Base-by-base conservation (phyloP, 2,329 filamentous ascomycete genomes). In the Hymenoscyphus infarciens region DNA sequence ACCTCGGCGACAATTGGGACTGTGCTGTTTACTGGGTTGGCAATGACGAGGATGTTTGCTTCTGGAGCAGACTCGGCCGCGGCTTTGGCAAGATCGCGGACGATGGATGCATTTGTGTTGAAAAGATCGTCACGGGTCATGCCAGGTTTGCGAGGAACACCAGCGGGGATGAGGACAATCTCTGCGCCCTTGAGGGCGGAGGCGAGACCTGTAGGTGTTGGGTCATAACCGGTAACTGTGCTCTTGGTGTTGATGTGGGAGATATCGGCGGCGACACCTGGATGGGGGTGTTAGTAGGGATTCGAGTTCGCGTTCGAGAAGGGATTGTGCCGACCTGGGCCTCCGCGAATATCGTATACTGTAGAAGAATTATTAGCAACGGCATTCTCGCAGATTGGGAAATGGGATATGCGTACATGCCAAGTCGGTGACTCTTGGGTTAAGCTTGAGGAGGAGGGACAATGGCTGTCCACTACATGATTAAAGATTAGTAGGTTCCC, bases 61-160 rank as follows among this genome's bases (percentile, higher is more conserved):
- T 97, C 85, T 74, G 95, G 95, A 76, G 89, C 86, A 72, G 91
- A 86, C 75, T 96, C 87, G 75, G 95, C 95, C 76, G 87, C 88
- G 74, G 92, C 93, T 87, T 97, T 96, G 82, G 94, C 93, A 70
- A 99, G 88, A 81, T 98, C 95, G 76, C 94, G 93, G 78, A 99
- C 95, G 79, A 99, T 99, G 78, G 92, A 96, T 80, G 95, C 95
- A 81, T 99, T 99, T 86, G 94, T 99, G 88, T 98, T 98, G 92
- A 99, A 99, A 69, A 99, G 89, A 79, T 99, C 94, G 81, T 99
- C 95, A 85, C 95, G 93, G 82, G 91, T 96, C 95, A 99, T 99
- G 82, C 95, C 95, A 78, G 95, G 95, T 87, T 75, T 74, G 83
- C 95, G 92, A 77, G 95, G 95, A 71, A 99, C 94, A 85, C 95